A percentile compares a stretch with the other conserved stretches of the same genome.
These are phyloP conservation scores for Sporopachydermia quercuum DNA, from an alignment of 805 yeast species.

Conservation along the genomic window DNA sequence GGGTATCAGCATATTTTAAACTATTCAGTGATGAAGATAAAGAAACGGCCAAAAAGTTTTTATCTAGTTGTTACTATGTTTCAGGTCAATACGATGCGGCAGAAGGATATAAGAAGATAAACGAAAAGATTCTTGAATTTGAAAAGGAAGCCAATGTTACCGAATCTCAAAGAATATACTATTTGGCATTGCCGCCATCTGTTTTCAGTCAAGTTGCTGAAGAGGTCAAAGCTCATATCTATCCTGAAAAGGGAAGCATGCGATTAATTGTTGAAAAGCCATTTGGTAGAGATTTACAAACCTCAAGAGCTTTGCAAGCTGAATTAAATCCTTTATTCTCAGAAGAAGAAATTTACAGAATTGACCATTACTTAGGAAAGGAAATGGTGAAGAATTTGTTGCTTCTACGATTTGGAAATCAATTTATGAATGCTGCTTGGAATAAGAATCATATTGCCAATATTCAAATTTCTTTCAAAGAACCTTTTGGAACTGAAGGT, in stretches of 20 bases:
- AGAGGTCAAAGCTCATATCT: constrained; percentile 52
- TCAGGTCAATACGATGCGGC: constrained; percentile 69
- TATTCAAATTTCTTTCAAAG: constrained; percentile 87
- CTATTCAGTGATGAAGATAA: constrained; percentile 28
- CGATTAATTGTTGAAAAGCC: constrained; percentile 93
- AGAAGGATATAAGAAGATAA: constrained; percentile 54
- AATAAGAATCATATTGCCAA: constrained; percentile 61
- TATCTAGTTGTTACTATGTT: constrained; percentile 49
- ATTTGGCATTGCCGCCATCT: constrained; percentile 90
- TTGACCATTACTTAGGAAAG: constrained; percentile 95
- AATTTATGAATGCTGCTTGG: constrained; percentile 81
- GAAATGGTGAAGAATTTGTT: constrained; percentile 93
- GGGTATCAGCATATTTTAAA: constrained; percentile 51
- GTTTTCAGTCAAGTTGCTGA: constrained; percentile 71
- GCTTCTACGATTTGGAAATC: constrained; percentile 83
- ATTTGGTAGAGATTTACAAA: constrained; percentile 80
- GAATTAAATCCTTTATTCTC: constrained; percentile 72
- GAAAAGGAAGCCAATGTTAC: constrained; percentile 33
- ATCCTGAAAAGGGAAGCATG: constrained; percentile 53
- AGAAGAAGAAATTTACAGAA: constrained; percentile 87
- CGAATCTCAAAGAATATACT: constrained; percentile 68
- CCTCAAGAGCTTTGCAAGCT: constrained; percentile 63
- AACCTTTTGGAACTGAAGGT: constrained; percentile 98
- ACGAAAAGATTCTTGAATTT: constrained; percentile 36
- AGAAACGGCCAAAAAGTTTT: constrained; percentile 40